These are phyloP conservation scores for Hygrocybe punicea DNA, from an alignment of 768 basidiomycete species.

Conservation along the genomic window DNA sequence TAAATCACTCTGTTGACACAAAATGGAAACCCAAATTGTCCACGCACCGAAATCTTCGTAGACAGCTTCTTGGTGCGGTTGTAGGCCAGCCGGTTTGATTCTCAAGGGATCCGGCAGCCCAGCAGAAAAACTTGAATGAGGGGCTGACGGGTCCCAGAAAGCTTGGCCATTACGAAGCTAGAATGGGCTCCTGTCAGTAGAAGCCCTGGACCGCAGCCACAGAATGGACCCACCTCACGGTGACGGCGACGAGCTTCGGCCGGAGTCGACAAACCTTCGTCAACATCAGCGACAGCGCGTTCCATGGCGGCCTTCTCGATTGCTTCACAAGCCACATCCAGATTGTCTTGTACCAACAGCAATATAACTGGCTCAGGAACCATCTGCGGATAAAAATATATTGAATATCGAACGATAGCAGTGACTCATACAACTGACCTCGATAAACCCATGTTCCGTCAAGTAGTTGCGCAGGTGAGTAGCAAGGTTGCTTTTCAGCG, in stretches of 20 bases:
- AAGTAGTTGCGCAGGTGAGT: conserved; percentile 83
- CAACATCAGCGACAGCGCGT: conserved; percentile 86
- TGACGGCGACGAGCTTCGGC: conserved; percentile 84
- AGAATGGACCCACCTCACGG: conserved; percentile 58
- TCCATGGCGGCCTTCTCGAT: conserved; percentile 99
- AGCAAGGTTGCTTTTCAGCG: conserved; percentile 86
- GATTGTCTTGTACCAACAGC: conserved; percentile 85
- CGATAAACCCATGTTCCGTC: conserved; percentile 83
- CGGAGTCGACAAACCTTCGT: conserved; percentile 78
- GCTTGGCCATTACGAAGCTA: conserved; percentile 66
- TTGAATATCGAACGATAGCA: conserved; percentile 19
- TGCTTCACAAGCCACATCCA: conserved; percentile 88
- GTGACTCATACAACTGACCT: conserved; percentile 43
- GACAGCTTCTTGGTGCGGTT: conserved; percentile 76
- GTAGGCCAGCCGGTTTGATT: conserved; percentile 78
- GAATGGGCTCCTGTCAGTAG: conserved; percentile 5
- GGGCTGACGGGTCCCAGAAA: conserved; percentile 87
- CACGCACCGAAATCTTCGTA: conserved; percentile 90
- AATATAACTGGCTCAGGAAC: conserved; percentile 76
- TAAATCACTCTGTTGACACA: background rate
- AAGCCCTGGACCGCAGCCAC: background rate
- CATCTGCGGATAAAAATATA: conserved; percentile 42
- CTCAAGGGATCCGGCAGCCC: conserved; percentile 86
- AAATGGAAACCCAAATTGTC: background rate
- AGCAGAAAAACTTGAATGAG: conserved; percentile 62